Conservation (phyloP, 331 rosid genomes). For the Rosa hybrid region DNA sequence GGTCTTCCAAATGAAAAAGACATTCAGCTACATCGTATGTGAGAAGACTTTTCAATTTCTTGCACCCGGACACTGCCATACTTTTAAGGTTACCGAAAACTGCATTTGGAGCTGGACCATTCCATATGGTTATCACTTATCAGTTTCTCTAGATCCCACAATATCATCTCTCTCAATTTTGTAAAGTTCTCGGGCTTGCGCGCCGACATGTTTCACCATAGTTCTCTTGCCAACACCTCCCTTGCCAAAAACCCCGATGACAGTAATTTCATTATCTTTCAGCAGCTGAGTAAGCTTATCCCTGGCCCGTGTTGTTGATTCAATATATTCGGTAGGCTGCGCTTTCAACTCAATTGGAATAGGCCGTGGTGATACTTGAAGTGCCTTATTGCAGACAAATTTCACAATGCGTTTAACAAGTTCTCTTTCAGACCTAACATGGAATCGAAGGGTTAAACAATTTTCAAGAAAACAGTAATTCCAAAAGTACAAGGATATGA, state of each 20-base stretch:
- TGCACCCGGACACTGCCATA: not conserved
- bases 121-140: not conserved
- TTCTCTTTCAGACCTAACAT: not conserved
- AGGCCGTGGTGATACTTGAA: not conserved
- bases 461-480: not conserved
- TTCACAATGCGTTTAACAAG: not conserved
- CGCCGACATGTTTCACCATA: not conserved
- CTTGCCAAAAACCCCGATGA: slow-evolving; percentile 9
- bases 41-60: slow-evolving; percentile 3
- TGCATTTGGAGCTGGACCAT: not conserved
- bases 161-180: not conserved
- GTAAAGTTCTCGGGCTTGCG: not conserved
- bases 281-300: not conserved
- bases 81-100: not conserved
- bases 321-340: not conserved
- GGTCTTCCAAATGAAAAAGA: slow-evolving; percentile 8
- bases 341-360: not conserved
- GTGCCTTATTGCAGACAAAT: not conserved
- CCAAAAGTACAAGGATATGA: not conserved
- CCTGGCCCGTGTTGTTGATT: slow-evolving; percentile 1
- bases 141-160: not conserved
- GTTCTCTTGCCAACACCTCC: slow-evolving; percentile 1
- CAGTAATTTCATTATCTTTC: not conserved
- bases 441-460: not conserved
- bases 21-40: not conserved